Base-by-base conservation (phyloP, 306 rosid genomes). In the Hippophae rhamnoides region DNA sequence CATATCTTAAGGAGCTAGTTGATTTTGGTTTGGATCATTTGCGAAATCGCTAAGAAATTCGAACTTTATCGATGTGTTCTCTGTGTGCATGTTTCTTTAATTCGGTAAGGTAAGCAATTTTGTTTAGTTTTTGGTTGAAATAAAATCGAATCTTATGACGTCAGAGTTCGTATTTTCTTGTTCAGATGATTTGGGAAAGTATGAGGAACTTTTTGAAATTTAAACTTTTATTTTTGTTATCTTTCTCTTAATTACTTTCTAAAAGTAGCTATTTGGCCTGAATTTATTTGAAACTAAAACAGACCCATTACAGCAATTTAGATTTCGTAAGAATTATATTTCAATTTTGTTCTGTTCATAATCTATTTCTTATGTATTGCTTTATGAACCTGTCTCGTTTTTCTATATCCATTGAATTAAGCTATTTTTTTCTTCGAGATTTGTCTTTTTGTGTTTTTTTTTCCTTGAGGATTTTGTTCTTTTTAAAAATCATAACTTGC, bases 91-190 rank as follows among this genome's bases (percentile, higher is more conserved):
- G 59, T 52, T 49, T 47, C 72, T 54, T 43, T 57, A 26, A 53
- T 61, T 6, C 70, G 52, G 48, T 54, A 56, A 50, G 86, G 94
- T 90, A 54, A 82, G 89, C 63, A 50, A 13, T 57, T 60, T 31
- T 9, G 66, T 68, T 13, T 43, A 0, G 62, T 56, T 71, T 62
- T 2, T 46, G 66, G 54, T 18, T 9, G 45, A 41, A 58, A 31
- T 5, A 44, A 13, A 26, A 10, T 59, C 51, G 4, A 14, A 26
- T 26, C 13, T 49, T 9, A 65, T 18, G 53, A 7, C 8, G 14
- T 2, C 6, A 49, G 14, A 12, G 3, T 3, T 7, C 1, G 53
- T 23, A 18, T 56, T 25, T 58, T 45, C 8, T 38, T 43, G 23
- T 11, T 6, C 14, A 62, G 58, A 57, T 46, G 56, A 60, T 41